Conservation (phyloP, 331 rosid species). For the Acacia concinna region DNA sequence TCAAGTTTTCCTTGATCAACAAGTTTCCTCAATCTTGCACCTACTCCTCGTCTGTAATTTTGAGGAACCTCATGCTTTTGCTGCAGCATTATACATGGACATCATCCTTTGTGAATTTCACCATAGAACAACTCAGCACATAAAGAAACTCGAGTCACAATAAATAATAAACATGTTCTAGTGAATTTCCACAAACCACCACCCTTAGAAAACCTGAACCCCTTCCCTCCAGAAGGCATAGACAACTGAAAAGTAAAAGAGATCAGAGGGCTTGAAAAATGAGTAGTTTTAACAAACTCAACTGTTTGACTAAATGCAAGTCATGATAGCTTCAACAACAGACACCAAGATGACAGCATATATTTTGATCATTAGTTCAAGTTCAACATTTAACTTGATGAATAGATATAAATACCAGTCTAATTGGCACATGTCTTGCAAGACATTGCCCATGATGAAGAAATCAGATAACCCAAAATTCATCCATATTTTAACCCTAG, state of each 20-base stretch:
- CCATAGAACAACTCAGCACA: not conserved
- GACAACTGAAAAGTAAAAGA: not conserved
- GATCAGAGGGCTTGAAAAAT: not conserved
- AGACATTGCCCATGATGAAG: not conserved
- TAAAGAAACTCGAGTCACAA: not conserved
- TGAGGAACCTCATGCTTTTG: conserved; percentile 33
- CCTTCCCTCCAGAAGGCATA: not conserved
- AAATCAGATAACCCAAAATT: not conserved
- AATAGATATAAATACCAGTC: conserved; percentile 8
- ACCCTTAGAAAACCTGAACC: not conserved
- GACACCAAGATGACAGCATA: not conserved
- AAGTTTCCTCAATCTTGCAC: conserved; percentile 39
- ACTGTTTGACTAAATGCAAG: conserved; percentile 20
- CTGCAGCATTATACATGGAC: conserved; percentile 24
- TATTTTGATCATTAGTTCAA: not conserved
- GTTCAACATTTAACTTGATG: not conserved
- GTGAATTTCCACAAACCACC: not conserved
- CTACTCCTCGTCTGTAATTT: conserved; percentile 22
- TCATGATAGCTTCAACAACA: not conserved
- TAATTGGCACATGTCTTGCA: not conserved
- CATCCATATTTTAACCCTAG: not conserved
- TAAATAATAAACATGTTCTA: conserved; percentile 6
- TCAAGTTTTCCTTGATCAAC: conserved; percentile 38
- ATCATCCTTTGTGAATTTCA: not conserved
- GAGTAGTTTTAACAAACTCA: not conserved